phyloP scores from a whole-genome alignment of 805 yeast genomes.

The Priceomyces fermenticarens region DNA sequence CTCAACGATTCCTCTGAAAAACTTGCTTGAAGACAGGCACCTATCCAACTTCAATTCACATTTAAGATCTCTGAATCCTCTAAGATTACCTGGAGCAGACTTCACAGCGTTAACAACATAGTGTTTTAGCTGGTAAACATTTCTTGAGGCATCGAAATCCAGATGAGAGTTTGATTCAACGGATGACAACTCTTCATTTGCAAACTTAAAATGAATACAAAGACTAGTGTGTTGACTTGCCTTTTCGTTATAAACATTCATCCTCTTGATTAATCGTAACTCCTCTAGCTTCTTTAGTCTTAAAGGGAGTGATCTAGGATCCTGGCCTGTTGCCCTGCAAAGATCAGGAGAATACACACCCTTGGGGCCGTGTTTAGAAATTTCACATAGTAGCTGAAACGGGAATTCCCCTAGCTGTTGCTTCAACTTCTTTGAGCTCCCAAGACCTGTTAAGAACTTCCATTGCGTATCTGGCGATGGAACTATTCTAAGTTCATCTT shows the following conservation, averaged over 20 bases:
- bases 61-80: constrained; percentile 60
- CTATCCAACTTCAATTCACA: constrained; percentile 53
- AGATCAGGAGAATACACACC: constrained; percentile 64
- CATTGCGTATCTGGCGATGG: constrained; percentile 59
- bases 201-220: constrained; percentile 50
- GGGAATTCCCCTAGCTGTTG: constrained; percentile 51
- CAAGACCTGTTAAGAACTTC: constrained; percentile 51
- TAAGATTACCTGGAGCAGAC: constrained; percentile 55
- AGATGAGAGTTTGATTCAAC: constrained; percentile 18
- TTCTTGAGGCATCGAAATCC: constrained; percentile 26
- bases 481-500: constrained; percentile 16
- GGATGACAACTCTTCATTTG: constrained; percentile 22
- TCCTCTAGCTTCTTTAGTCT: constrained; percentile 56
- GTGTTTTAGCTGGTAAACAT: constrained; percentile 25
- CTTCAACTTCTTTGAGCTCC: constrained; percentile 43
- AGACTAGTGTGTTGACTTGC: constrained; percentile 54
- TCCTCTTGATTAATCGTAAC: constrained; percentile 45
- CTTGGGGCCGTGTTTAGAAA: constrained; percentile 51
- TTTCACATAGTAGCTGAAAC: constrained; percentile 56
- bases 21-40: constrained; percentile 35
- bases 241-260: constrained; percentile 24
- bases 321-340: constrained; percentile 60
- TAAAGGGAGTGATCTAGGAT: constrained; percentile 64
- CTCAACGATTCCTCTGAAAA: constrained; percentile 48
- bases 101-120: constrained; percentile 49